phyloP scores from a whole-genome alignment of 2,329 filamentous ascomycete genomes.

The Colletotrichum sp. region DNA sequence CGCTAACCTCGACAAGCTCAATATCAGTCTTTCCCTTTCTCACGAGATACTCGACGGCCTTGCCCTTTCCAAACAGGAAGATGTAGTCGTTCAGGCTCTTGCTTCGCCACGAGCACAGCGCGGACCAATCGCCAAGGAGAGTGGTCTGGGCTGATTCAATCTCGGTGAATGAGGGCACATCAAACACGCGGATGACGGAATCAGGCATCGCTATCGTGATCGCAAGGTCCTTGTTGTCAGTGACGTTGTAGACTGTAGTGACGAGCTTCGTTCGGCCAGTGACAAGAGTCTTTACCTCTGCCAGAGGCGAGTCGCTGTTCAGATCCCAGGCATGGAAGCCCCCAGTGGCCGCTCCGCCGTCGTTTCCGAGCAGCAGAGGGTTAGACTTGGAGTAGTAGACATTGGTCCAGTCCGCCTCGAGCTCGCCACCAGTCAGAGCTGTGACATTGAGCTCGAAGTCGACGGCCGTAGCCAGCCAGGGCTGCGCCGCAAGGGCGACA shows the following conservation, averaged over 20 bases:
- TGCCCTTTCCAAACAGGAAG: constrained; percentile 49
- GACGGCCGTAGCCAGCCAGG: neutral
- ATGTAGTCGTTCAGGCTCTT: constrained; percentile 45
- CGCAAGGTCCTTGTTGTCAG: constrained; percentile 36
- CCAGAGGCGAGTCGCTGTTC: constrained; percentile 31
- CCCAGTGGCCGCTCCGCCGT: constrained; percentile 46
- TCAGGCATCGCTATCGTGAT: constrained; percentile 48
- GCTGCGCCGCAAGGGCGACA: constrained; percentile 1
- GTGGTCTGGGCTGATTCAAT: constrained; percentile 34
- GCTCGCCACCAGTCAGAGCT: constrained; percentile 33
- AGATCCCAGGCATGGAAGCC: constrained; percentile 45
- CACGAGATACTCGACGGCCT: constrained; percentile 42
- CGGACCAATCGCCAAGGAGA: constrained; percentile 51
- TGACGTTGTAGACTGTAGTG: constrained; percentile 40
- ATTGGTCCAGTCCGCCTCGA: constrained; percentile 47
- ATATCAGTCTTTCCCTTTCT: constrained; percentile 29
- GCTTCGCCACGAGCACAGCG: constrained; percentile 50
- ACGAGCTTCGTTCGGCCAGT: constrained; percentile 52
- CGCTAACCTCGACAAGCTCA: constrained; percentile 41
- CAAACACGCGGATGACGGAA: constrained; percentile 44
- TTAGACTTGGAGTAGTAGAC: constrained; percentile 39
- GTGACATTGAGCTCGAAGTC: constrained; percentile 32
- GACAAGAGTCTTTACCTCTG: constrained; percentile 33
- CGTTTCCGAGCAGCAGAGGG: constrained; percentile 49
- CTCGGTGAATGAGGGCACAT: constrained; percentile 34